Base-by-base conservation (phyloP, 192 early-diverging fungal genomes). In the Chytriomyces confervae region DNA sequence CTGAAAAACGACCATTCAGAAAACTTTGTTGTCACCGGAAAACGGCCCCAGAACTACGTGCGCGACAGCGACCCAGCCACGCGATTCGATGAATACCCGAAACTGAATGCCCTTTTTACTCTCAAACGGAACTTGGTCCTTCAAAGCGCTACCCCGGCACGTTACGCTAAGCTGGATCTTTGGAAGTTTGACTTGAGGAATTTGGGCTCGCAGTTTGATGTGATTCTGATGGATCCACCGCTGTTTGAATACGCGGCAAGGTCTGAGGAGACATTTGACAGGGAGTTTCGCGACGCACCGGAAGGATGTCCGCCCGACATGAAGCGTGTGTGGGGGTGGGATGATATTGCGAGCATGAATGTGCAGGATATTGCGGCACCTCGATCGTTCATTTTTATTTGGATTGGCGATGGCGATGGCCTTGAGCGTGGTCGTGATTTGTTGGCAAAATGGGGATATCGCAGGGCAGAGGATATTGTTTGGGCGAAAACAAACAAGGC, bases 401-500 rank as follows among this genome's bases (percentile, higher is more conserved):
- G 90, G 89, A 84, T 85, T 27, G 89, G 89, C 29, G 80, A 86
- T 60, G 60, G 81, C 0, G 84, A 90, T 50, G 87, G 88, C 23
- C 72, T 91, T 3, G 89, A 90, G 63, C 70, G 78, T 61, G 90
- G 90, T 11, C 80, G 90, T 18, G 84, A 89, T 29, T 78, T 91
- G 49, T 71, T 91, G 44, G 68, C 81, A 23, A 87, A 85, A 50
- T 91, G 89, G 90, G 89, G 89, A n/a, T 91, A 90, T 75, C 80
- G 90, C 10, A 71, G 90, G 18, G 89, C 88, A 69, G 90, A 91
- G 71, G 90, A 91, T 76, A 88, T 91, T 69, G 84, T 86, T 3
- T 91, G 90, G 90, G 81, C 89, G 44, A 91, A 91, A 66, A 89
- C 89, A 0, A 91, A 91, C 63, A 87, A 84, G 61, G 47, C 68